phyloP scores from a whole-genome alignment of 495 filamentous ascomycete species.

The Hypoxylon fragiforme region DNA sequence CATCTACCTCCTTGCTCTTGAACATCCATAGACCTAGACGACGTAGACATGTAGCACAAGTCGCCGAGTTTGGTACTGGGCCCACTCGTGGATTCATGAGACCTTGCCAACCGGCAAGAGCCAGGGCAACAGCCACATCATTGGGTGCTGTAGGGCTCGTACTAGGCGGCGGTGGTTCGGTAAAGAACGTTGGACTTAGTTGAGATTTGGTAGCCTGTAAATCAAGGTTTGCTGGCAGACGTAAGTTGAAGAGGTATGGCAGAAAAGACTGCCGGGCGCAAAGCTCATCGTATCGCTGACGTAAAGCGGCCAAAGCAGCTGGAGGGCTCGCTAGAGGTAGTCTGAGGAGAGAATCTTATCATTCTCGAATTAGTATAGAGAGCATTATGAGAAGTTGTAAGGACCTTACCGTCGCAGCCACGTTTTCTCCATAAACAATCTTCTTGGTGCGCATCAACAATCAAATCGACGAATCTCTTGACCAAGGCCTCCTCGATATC shows the following conservation, averaged over 20 bases:
- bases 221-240: constrained; percentile 49
- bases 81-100: constrained; percentile 63
- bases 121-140: constrained; percentile 69
- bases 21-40: constrained; percentile 95
- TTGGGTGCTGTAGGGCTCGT: constrained; percentile 50
- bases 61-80: constrained; percentile 64
- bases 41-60: constrained; percentile 83
- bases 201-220: constrained; percentile 53
- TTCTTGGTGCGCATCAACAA: constrained; percentile 77
- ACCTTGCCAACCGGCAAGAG: constrained; percentile 85
- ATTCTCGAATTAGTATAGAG: constrained; percentile 56
- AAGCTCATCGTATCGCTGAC: constrained; percentile 63
- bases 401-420: constrained; percentile 74
- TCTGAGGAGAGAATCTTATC: constrained; percentile 48
- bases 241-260: constrained; percentile 57
- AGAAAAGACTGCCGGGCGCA: constrained; percentile 50
- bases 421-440: constrained; percentile 83
- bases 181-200: constrained; percentile 52
- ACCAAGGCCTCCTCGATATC: constrained; percentile 70
- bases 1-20: constrained; percentile 59
- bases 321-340: constrained; percentile 60
- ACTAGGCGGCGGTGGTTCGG: constrained; percentile 41
- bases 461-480: constrained; percentile 71
- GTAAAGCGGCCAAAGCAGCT: constrained; percentile 57
- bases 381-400: background rate